Evolutionary conservation across 345 rosid genomes (phyloP).

Genomic region (Clarkia xantiana): DNA sequence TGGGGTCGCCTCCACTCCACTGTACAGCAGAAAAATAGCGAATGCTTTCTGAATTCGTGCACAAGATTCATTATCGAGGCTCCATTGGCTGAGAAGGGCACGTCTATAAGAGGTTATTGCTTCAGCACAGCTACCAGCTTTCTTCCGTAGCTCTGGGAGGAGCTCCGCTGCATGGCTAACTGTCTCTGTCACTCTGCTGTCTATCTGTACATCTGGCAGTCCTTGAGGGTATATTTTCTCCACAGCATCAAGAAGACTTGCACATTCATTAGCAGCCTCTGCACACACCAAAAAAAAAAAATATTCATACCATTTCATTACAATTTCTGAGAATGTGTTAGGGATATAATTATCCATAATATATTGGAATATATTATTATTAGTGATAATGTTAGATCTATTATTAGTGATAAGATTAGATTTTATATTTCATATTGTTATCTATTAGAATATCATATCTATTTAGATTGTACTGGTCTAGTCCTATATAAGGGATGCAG

Average conservation of each 20-base stretch:
- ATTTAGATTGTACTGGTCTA: too few relatives aligned
- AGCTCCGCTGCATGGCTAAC: constrained; percentile 86
- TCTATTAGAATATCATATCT: too few relatives aligned
- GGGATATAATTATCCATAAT: too few relatives aligned
- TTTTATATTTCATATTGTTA: too few relatives aligned
- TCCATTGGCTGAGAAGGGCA: constrained; percentile 82
- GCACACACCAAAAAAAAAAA: constrained; percentile 11
- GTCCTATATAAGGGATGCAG: too few relatives aligned
- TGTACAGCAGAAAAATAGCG: constrained; percentile 68
- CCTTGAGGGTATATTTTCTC: constrained; percentile 77
- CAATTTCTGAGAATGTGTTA: too few relatives aligned
- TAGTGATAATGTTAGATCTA: too few relatives aligned
- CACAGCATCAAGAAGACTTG: constrained; percentile 74
- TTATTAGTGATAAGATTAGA: too few relatives aligned
- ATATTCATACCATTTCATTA: too few relatives aligned
- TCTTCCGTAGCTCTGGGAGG: constrained; percentile 77
- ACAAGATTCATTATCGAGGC: constrained; percentile 54
- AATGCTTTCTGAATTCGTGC: constrained; percentile 80
- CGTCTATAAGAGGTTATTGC: constrained; percentile 72
- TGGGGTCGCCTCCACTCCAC: constrained; percentile 73
- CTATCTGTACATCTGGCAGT: constrained; percentile 72
- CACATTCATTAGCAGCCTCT: constrained; percentile 86
- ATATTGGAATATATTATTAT: too few relatives aligned
- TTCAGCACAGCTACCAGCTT: constrained; percentile 51
- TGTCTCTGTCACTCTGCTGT: constrained; percentile 55